Evolutionary conservation across 1,284 basidiomycete species (phyloP), one percentile per base, ranked within the genome.

Genomic region (Kwoniella shivajii): DNA sequence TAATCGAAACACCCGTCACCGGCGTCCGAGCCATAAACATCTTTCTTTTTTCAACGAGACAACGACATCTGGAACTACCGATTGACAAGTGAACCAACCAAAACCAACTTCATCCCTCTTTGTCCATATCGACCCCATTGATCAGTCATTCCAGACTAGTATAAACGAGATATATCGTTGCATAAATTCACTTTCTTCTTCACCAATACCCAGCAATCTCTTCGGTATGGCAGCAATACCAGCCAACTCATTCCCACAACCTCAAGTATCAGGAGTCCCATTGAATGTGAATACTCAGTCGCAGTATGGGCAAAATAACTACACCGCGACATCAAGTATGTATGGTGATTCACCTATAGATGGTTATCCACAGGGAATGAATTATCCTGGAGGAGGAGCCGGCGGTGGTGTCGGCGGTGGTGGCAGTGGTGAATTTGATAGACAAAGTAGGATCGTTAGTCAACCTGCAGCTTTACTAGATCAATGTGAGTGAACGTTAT

Each of bases 381-480:
- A 44, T 18, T 57, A 55, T 31, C 57, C 50, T n/a, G 56, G 60
- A 34, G 45, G 45, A 47, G 31, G 31, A 16, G 45, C n/a, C n/a
- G n/a, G n/a, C n/a, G n/a, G n/a, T n/a, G n/a, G n/a, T n/a, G n/a
- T n/a, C n/a, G n/a, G n/a, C n/a, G n/a, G n/a, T n/a, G n/a, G n/a
- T n/a, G 50, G 44, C 16, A 59, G 59, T 38, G 38, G 55, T 10
- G 53, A 50, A 5, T 46, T 54, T 16, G 54, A 60, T 24, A 58
- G 68, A 34, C 53, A 64, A 48, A 65, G 64, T 37, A 50, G 68
- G 31, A 49, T 69, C n/a, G 61, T 68, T 5, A 65, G 63, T 29
- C 63, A 66, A 42, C 67, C 70, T 26, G 65, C 71, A 13, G 72
- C 75, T 22, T 51, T 78, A 18, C 63, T 78, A 37, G 77, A 78